phyloP scores from a whole-genome alignment of 371 early-diverging fungal genomes.

The Sporodiniella umbellata region DNA sequence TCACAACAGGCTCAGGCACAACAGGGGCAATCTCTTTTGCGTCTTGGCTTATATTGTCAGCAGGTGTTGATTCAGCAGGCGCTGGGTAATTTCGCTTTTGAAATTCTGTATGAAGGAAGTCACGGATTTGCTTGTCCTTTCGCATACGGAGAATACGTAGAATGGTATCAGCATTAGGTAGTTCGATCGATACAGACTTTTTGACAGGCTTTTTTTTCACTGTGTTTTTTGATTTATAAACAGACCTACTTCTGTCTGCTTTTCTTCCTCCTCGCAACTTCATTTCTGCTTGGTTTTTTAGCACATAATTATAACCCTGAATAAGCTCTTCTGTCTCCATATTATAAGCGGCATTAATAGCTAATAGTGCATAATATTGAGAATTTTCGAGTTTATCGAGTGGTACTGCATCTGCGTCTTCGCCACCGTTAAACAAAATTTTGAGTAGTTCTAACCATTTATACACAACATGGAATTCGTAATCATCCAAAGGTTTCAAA shows the following conservation, averaged over 20 bases:
- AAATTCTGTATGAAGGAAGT: slow-evolving; percentile 40
- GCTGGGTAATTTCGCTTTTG: slow-evolving; percentile 37
- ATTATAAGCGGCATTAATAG: slow-evolving; percentile 62
- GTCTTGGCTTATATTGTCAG: slow-evolving; percentile 1
- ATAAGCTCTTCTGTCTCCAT: slow-evolving; percentile 59
- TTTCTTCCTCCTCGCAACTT: slow-evolving; percentile 37
- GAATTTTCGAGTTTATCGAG: slow-evolving; percentile 69
- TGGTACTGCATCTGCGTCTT: slow-evolving; percentile 78
- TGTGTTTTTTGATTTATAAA: slow-evolving; percentile 41
- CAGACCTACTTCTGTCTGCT: slow-evolving; percentile 40
- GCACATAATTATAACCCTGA: slow-evolving; percentile 49
- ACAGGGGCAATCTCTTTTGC: slow-evolving; percentile 8
- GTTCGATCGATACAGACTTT: slow-evolving; percentile 25
- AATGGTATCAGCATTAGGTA: slow-evolving; percentile 53
- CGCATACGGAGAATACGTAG: slow-evolving; percentile 55
- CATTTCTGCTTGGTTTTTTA: slow-evolving; percentile 40
- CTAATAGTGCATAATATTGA: slow-evolving; percentile 68
- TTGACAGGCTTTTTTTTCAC: slow-evolving; percentile 22
- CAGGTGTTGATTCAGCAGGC: neutral
- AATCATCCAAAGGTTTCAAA: slow-evolving; percentile 63
- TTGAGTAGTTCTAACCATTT: slow-evolving; percentile 76
- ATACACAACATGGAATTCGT: slow-evolving; percentile 71
- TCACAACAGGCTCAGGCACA: slow-evolving; percentile 14
- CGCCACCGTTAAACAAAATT: slow-evolving; percentile 86
- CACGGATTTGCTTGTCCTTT: slow-evolving; percentile 38